Evolutionary conservation across 129 eudicot genomes (phyloP), one percentile per base, ranked within the genome.

Genomic region (Arctium lappa): DNA sequence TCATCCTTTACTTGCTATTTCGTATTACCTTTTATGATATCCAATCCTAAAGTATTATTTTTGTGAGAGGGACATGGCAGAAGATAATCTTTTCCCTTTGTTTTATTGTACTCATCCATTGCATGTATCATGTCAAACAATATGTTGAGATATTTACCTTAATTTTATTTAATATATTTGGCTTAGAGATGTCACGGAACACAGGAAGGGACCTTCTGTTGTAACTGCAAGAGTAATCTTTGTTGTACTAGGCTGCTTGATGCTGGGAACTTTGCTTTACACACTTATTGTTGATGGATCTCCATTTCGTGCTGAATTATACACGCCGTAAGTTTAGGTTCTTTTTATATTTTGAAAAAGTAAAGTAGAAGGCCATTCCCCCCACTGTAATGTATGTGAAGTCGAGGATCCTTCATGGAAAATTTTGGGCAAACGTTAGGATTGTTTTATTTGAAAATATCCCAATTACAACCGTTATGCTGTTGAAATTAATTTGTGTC

Each of bases 181-280:
- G 68, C 68, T 69, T 81, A 93, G 94, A 87, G 82, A 83, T 73
- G 90, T 29, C 56, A 62, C 68, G 42, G 93, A 68, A 82, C 80
- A 85, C 63, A 83, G 79, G 88, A 84, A 74, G 53, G 85, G 68
- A 56, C 73, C 36, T 68, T 89, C 92, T 66, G 91, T 90, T 81
- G 81, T 80, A 79, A 79, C 75, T 50, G 92, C 92, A 82, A 86
- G 88, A 81, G 72, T 88, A 74, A 36, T 90, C 74, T 91, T 90
- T 82, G 39, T 82, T 65, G 73, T 73, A 73, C 80, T 94, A 84
- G 94, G 97, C 53, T 91, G 88, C 86, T 72, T 91, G 79, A 94
- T 94, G 98, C 79, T 94, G 36, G 94, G 91, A 32, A 79, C 88
- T 33, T 80, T 91, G 87, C 50, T 90, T 77, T 94, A 91, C 83